Percentiles rank a stretch among this genome's conserved stretches.
These are phyloP conservation scores for Fusarium fujikuroi DNA, from an alignment of 2,329 filamentous ascomycete species.

Conservation along the genomic window DNA sequence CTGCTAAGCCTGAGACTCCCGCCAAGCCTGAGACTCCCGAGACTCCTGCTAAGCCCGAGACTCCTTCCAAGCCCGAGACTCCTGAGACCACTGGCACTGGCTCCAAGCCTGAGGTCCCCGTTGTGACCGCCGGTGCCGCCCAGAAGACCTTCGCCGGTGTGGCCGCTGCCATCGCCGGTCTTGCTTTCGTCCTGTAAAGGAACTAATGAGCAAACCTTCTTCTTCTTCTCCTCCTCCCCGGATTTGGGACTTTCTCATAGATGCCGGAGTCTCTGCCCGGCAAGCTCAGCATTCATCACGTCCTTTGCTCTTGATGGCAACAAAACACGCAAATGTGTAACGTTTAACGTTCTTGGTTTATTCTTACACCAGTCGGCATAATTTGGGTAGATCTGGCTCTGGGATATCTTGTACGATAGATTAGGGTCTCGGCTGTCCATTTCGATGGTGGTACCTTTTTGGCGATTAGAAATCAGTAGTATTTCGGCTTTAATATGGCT, in stretches of 20 bases:
- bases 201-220: neutral
- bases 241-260: conserved; percentile 1
- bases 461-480: conserved; percentile 38
- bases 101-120: conserved; percentile 21
- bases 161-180: conserved; percentile 39
- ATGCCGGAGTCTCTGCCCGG: neutral
- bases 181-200: conserved; percentile 43
- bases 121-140: conserved; percentile 40
- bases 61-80: conserved; percentile 1
- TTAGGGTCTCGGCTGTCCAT: conserved; percentile 21
- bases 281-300: conserved; percentile 19
- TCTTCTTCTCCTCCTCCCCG: neutral
- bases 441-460: conserved; percentile 36
- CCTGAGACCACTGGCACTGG: conserved; percentile 1
- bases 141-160: conserved; percentile 42
- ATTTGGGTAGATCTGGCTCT: conserved; percentile 19
- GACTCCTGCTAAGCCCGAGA: neutral
- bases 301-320: conserved; percentile 7
- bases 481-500: conserved; percentile 40
- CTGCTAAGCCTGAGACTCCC: neutral
- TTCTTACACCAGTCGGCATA: conserved; percentile 33
- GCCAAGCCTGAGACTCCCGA: neutral
- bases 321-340: conserved; percentile 29
- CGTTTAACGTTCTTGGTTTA: conserved; percentile 41
- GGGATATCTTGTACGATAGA: conserved; percentile 22